Conservation (phyloP, 805 yeast species). For the Candida pini region DNA sequence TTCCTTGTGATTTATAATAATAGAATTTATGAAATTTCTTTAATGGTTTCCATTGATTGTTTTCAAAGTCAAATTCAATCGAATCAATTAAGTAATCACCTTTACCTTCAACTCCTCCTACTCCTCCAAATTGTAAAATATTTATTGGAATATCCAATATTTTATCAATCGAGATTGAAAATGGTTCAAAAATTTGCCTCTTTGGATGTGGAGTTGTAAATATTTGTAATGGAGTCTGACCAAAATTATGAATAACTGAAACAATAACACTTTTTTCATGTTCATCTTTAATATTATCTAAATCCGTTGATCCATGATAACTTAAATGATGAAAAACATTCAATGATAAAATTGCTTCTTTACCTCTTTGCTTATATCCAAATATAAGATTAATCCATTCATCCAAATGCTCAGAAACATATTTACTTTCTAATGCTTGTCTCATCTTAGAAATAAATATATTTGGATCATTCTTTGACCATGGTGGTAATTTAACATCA, state of each 20-base stretch:
- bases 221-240: constrained; percentile 79
- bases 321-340: constrained; percentile 84
- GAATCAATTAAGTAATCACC: constrained; percentile 35
- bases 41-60: constrained; percentile 48
- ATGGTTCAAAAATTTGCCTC: constrained; percentile 33
- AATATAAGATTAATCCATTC: constrained; percentile 83
- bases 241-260: constrained; percentile 86
- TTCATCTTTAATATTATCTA: constrained; percentile 69
- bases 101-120: too few species aligned
- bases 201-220: constrained; percentile 64
- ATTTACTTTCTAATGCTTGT: constrained; percentile 78
- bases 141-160: constrained; percentile 31
- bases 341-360: constrained; percentile 55
- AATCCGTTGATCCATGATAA: constrained; percentile 76
- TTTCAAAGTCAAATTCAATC: constrained; percentile 38
- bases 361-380: constrained; percentile 75
- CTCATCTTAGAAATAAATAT: constrained; percentile 70
- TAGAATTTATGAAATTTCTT: constrained; percentile 3
- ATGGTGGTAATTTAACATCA: constrained; percentile 69
- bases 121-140: constrained; percentile 40
- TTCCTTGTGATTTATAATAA: background rate
- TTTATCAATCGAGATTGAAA: constrained; percentile 31
- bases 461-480: constrained; percentile 78
- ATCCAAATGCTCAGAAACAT: constrained; percentile 70
- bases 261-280: constrained; percentile 70